Conservation (phyloP, 2,329 filamentous ascomycete genomes). For the Aureobasidium pullulans region DNA sequence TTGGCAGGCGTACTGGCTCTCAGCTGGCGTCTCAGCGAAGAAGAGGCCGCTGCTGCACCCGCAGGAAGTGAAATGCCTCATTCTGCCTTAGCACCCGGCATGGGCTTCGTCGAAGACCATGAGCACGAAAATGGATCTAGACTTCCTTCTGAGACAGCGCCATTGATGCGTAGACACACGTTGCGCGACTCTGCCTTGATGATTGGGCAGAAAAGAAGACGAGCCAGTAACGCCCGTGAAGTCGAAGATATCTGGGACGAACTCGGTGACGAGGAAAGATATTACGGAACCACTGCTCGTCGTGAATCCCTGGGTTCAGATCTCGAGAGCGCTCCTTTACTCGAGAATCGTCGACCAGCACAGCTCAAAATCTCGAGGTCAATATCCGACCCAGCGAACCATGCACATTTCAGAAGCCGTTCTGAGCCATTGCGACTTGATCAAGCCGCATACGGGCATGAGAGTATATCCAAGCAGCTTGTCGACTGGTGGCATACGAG, state of each 20-base stretch:
- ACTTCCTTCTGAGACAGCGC: conserved; percentile 17
- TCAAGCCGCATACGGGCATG: conserved; percentile 8
- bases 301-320: not conserved
- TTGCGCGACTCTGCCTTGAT: conserved; percentile 7
- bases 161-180: conserved; percentile 11
- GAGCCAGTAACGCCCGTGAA: conserved; percentile 47
- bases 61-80: conserved; percentile 45
- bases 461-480: conserved; percentile 6
- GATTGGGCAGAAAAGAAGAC: conserved; percentile 16
- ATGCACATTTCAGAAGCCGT: conserved; percentile 8
- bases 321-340: not conserved
- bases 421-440: conserved; percentile 6
- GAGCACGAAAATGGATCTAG: conserved; percentile 7
- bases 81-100: conserved; percentile 70
- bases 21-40: conserved; percentile 86
- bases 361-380: not conserved
- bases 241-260: conserved; percentile 81
- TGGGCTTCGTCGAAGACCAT: conserved; percentile 70
- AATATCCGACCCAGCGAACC: not conserved
- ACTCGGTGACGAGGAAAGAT: conserved; percentile 54
- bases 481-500: conserved; percentile 16
- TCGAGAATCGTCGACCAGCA: not conserved
- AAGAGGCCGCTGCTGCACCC: conserved; percentile 43
- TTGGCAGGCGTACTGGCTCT: conserved; percentile 82
- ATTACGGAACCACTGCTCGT: conserved; percentile 30